Base-by-base conservation (phyloP, 1,284 basidiomycete genomes). In the Marasmius sp. region DNA sequence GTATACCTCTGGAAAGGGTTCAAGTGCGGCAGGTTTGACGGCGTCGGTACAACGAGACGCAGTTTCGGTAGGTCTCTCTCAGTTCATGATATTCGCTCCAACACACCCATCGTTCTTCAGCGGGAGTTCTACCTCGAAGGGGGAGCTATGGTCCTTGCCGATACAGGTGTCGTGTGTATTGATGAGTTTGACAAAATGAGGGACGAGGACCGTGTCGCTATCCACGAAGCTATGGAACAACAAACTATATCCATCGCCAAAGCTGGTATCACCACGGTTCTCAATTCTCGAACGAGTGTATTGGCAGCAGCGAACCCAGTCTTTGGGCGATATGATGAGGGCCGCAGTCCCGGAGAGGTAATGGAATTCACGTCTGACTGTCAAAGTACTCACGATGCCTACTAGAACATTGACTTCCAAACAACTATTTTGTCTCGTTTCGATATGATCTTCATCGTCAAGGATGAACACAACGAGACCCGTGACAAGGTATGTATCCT, bases 151-250 rank as follows among this genome's bases (percentile, higher is more conserved):
- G 97, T 99, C 9, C 85, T 99, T 36, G 97, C 97, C 0, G 97
- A 99, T 72, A 95, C 94, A 4, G 97, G 97, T 34, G 96, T 99
- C 14, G 97, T 99, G 20, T 99, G 97, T 73, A 99, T 99, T 71
- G 97, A 99, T 72, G 97, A 99, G 75, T 99, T 99, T 70, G 97
- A 99, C 81, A 99, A 99, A 83, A 99, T 99, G 97, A 85, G 97
- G 36, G 97, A 99, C 72, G 97, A 98, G 75, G 97, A 99, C 72
- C 89, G 97, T 63, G 97, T 99, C 1, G 97, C 97, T 0, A 99
- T 99, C 64, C 97, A 99, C 78, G 97, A 99, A 78, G 97, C 97
- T 16, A 99, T 99, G 97, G 97, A 99, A 72, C 97, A 99, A 73
- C 97, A 99, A 74, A 99, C 97, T 0, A 99, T 99, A 68, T 99